Evolutionary conservation across 306 rosid species (phyloP).

Genomic region (Datisca glomerata): DNA sequence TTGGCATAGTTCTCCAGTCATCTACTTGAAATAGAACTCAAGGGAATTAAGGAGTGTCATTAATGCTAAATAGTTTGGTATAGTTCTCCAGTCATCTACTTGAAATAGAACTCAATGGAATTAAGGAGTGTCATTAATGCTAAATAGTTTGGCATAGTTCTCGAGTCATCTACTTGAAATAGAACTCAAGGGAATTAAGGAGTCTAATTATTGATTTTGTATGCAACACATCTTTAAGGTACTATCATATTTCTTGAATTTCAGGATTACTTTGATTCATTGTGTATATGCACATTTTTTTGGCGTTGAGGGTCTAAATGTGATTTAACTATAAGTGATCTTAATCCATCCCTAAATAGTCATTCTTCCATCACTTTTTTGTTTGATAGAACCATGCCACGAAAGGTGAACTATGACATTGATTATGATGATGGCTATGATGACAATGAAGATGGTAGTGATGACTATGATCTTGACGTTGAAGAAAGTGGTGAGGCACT

Average conservation of each 20-base stretch:
- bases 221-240: constrained; percentile 8
- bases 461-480: constrained; percentile 20
- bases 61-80: constrained; percentile 1
- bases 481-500: constrained; percentile 46
- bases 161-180: constrained; percentile 1
- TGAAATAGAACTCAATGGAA: constrained; percentile 1
- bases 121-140: constrained; percentile 8
- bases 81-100: constrained; percentile 3
- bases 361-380: constrained; percentile 1
- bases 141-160: not conserved
- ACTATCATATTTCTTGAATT: not conserved
- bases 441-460: constrained; percentile 30
- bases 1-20: constrained; percentile 2
- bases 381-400: constrained; percentile 58
- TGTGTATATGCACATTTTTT: too few species aligned
- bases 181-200: constrained; percentile 3
- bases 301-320: too few species aligned
- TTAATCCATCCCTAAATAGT: not conserved
- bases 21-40: constrained; percentile 3
- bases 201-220: constrained; percentile 5
- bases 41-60: constrained; percentile 3
- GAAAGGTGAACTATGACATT: constrained; percentile 46
- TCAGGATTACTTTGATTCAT: constrained; percentile 1
- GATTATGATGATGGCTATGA: constrained; percentile 49
- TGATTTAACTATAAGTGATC: not conserved